These are phyloP conservation scores for Vigna angularis DNA, from an alignment of 306 rosid species.

Conservation along the genomic window DNA sequence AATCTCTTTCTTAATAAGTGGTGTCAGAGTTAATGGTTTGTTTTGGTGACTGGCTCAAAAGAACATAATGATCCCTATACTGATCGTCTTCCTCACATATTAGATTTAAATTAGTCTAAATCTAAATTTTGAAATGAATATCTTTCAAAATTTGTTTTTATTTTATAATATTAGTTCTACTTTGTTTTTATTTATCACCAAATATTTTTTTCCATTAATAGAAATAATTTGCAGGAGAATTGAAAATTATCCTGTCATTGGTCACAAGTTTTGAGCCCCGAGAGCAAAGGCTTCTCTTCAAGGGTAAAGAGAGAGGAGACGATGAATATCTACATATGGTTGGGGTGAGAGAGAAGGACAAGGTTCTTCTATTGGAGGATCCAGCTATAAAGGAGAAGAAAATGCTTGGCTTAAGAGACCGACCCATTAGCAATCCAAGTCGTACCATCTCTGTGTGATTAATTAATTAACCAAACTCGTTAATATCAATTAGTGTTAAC, in stretches of 20 bases:
- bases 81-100: no score
- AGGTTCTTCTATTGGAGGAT: slow-evolving; percentile 77
- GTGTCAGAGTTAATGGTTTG: no score
- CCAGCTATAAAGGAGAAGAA: slow-evolving; percentile 79
- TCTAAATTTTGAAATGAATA: no score
- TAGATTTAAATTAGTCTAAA: no score
- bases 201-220: neutral
- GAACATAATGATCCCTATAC: no score
- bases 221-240: slow-evolving; percentile 58
- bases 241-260: slow-evolving; percentile 72
- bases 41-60: no score
- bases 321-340: slow-evolving; percentile 83
- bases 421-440: slow-evolving; percentile 38
- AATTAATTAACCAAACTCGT: slow-evolving; percentile 23
- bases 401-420: slow-evolving; percentile 52
- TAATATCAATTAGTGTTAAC: slow-evolving; percentile 48
- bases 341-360: slow-evolving; percentile 86
- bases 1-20: no score
- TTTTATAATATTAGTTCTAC: no score
- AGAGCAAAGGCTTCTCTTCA: slow-evolving; percentile 85
- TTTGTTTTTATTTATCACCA: neutral
- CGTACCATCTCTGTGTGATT: slow-evolving; percentile 60
- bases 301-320: slow-evolving; percentile 88
- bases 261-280: slow-evolving; percentile 69
- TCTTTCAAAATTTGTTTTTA: no score